Evolutionary conservation across 768 basidiomycete genomes (phyloP).

Genomic region (Tubosaeta brunneosetosa): DNA sequence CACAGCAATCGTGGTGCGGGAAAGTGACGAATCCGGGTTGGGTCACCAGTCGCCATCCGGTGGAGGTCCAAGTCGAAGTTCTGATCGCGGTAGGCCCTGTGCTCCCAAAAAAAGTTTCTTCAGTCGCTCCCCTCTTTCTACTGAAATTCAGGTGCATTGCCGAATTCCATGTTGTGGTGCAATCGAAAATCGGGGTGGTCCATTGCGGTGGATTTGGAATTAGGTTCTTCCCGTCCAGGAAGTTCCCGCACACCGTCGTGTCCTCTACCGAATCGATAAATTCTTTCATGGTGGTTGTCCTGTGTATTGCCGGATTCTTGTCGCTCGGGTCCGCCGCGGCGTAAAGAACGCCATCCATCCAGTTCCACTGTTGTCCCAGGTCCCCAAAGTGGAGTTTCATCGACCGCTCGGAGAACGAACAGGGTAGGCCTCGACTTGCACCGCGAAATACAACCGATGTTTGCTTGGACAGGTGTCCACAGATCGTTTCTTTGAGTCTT

Average conservation of each 20-base stretch:
- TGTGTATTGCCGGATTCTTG: not conserved
- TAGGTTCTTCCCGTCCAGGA: conserved; percentile 1
- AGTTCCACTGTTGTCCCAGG: not conserved
- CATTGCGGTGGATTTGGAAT: not conserved
- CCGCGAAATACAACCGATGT: not conserved
- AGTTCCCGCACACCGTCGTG: not conserved
- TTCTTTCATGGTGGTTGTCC: not conserved
- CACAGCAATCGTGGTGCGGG: conserved; percentile 2
- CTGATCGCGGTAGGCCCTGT: no score
- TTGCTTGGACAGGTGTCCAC: not conserved
- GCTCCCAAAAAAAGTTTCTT: no score
- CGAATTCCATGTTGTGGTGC: not conserved
- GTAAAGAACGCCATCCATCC: not conserved
- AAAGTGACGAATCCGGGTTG: conserved; percentile 1
- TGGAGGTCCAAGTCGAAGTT: not conserved
- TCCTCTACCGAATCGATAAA: not conserved
- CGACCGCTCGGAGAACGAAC: not conserved
- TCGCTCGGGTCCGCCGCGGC: no score
- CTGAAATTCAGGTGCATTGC: not conserved
- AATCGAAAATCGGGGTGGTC: not conserved
- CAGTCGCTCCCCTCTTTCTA: no score
- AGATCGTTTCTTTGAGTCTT: no score
- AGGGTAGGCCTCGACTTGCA: no score
- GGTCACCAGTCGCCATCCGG: not conserved
- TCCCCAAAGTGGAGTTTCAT: not conserved